These are phyloP conservation scores for Cercospora sp. DNA, from an alignment of 2,329 filamentous ascomycete species.

Conservation along the genomic window DNA sequence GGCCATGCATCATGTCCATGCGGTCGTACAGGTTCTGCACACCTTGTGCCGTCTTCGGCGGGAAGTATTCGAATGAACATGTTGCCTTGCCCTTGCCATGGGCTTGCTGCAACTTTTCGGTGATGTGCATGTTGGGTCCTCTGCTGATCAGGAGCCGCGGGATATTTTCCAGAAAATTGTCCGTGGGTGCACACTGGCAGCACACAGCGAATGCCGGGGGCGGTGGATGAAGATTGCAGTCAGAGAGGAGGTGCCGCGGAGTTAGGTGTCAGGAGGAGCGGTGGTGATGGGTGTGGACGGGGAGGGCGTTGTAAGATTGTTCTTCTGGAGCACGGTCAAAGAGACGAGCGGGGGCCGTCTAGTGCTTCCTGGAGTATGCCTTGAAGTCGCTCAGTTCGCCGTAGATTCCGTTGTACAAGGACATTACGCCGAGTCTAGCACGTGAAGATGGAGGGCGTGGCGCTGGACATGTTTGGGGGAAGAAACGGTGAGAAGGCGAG, in stretches of 20 bases:
- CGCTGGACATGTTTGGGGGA: background rate
- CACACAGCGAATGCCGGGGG: background rate
- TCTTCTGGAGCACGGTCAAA: constrained; percentile 12
- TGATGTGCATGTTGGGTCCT: constrained; percentile 77
- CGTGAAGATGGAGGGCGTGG: background rate
- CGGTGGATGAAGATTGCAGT: background rate
- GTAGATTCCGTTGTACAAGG: constrained; percentile 37
- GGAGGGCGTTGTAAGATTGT: constrained; percentile 17
- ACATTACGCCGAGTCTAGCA: constrained; percentile 29
- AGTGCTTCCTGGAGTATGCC: constrained; percentile 28
- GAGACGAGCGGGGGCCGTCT: constrained; percentile 8
- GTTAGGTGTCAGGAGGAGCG: background rate
- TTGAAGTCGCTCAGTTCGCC: constrained; percentile 39
- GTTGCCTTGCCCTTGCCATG: constrained; percentile 76
- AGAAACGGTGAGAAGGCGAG: constrained; percentile 1
- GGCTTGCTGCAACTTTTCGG: constrained; percentile 82
- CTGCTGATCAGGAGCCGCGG: background rate
- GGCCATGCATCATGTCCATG: constrained; percentile 97
- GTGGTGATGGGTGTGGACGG: background rate
- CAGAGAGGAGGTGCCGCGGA: background rate
- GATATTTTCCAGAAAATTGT: background rate
- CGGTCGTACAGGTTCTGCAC: constrained; percentile 99
- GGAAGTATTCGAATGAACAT: constrained; percentile 99
- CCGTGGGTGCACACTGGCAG: background rate
- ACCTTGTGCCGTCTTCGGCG: constrained; percentile 94